These are phyloP conservation scores for Pythium utonaiense DNA, from an alignment of 352 stramenopile species.

Conservation along the genomic window DNA sequence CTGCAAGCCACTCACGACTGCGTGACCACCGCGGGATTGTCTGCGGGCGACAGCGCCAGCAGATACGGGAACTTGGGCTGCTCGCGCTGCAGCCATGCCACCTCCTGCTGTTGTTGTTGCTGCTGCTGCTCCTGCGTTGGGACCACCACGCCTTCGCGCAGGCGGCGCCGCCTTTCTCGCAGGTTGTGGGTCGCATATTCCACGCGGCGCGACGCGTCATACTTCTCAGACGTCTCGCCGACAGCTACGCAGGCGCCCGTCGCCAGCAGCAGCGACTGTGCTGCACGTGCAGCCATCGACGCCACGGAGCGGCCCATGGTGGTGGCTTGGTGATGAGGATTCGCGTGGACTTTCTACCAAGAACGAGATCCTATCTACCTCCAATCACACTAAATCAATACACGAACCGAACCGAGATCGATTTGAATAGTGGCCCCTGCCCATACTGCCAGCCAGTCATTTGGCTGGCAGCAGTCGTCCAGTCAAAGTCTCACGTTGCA, in stretches of 20 bases:
- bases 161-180: constrained; percentile 4
- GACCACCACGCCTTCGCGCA: no score
- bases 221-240: constrained; percentile 40
- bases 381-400: not conserved
- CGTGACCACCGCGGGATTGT: constrained; percentile 29
- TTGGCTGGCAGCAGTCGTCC: not conserved
- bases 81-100: constrained; percentile 43
- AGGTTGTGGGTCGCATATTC: constrained; percentile 43
- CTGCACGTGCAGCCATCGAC: not conserved
- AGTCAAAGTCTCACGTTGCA: no score
- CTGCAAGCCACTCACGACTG: constrained; percentile 12
- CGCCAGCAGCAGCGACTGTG: constrained; percentile 24
- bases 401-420: not conserved
- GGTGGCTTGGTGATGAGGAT: not conserved
- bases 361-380: not conserved
- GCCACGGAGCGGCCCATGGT: not conserved
- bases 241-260: constrained; percentile 24
- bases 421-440: not conserved
- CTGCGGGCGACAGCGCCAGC: constrained; percentile 49
- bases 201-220: constrained; percentile 32
- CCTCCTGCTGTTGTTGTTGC: no score
- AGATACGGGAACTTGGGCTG: constrained; percentile 65
- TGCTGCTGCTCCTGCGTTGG: not conserved
- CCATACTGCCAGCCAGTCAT: constrained; percentile 18
- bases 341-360: not conserved